Evolutionary conservation across 1,284 basidiomycete species (phyloP), one percentile per base, ranked within the genome.

Genomic region (Austropuccinia psidii): DNA sequence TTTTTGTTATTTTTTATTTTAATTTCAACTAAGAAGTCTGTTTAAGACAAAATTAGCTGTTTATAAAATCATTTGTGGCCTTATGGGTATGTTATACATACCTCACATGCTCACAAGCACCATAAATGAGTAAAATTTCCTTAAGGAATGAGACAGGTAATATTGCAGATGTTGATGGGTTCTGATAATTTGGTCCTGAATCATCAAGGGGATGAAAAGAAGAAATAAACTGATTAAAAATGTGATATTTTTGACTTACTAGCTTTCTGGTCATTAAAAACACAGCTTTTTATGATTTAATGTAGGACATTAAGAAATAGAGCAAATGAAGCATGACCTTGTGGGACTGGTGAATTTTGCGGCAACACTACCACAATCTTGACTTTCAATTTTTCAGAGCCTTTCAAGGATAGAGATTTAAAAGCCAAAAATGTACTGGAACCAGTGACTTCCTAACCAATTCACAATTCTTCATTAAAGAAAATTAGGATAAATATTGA

Each of bases 361-460:
- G 7, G 91, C 93, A 57, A 98, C 84, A 50, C 47, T 43, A 21
- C 41, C 39, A 33, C 61, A 35, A 27, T 55, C 45, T 79, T 98
- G 89, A 77, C 91, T 86, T 77, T 86, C 86, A 67, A 81, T 81
- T 52, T 90, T 85, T 65, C 90, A 83, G 3, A 98, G 85, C 76
- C 89, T 87, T 81, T 98, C 94, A 11, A 98, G 82, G 21, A 95
- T 87, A 1, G 96, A 96, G 27, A 98, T 85, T 8, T 90, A 80
- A 97, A 99, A 0, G 95, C 90, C 13, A 99, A 83, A 0, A 96
- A 98, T 82, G 98, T 99, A 43, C 96, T 96, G 0, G 94, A 98
- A 7, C 96, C 96, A 8, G 96, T 99, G 0, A 98, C 94, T 1
- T 96, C 96, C 82, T 86, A 74, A 27, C 29, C 43, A 15, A 29